A percentile compares a stretch with the other conserved stretches of the same genome.
Evolutionary conservation across 2,329 filamentous ascomycete genomes (phyloP).

Genomic region (Fusarium mangiferae): DNA sequence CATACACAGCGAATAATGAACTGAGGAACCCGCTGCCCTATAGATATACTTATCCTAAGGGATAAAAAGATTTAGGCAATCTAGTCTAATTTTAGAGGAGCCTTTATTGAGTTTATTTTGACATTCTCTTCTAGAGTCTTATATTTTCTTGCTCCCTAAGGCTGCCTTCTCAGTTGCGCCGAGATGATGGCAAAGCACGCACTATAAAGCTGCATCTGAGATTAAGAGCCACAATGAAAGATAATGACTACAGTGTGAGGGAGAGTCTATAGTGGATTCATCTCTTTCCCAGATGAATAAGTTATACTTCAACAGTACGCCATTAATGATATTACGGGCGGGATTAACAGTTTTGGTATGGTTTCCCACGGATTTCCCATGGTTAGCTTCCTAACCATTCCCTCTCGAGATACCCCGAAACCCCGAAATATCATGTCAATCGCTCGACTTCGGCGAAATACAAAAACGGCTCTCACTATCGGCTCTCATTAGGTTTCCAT

Average conservation of each 20-base stretch:
- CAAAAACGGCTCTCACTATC: neutral
- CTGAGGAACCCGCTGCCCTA: neutral
- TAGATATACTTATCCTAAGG: neutral
- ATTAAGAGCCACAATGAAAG: neutral
- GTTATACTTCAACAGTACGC: neutral
- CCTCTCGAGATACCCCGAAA: conserved; percentile 20
- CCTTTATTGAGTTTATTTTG: neutral
- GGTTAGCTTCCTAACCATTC: neutral
- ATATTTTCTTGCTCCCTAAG: too few relatives aligned
- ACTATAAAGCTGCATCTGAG: too few relatives aligned
- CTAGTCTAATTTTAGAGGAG: neutral
- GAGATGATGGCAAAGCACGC: too few relatives aligned
- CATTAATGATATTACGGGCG: neutral
- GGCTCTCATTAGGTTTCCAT: neutral
- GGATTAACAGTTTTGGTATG: neutral
- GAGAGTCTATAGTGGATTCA: neutral
- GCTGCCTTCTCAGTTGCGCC: too few relatives aligned
- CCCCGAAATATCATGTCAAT: conserved; percentile 4
- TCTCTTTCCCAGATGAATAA: too few relatives aligned
- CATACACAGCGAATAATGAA: neutral
- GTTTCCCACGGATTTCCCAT: too few relatives aligned
- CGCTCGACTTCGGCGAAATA: neutral
- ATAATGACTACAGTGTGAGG: neutral
- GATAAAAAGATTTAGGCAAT: neutral
- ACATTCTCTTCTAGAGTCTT: neutral